phyloP scores from a whole-genome alignment of 306 rosid genomes.

The Lotus japonicus region DNA sequence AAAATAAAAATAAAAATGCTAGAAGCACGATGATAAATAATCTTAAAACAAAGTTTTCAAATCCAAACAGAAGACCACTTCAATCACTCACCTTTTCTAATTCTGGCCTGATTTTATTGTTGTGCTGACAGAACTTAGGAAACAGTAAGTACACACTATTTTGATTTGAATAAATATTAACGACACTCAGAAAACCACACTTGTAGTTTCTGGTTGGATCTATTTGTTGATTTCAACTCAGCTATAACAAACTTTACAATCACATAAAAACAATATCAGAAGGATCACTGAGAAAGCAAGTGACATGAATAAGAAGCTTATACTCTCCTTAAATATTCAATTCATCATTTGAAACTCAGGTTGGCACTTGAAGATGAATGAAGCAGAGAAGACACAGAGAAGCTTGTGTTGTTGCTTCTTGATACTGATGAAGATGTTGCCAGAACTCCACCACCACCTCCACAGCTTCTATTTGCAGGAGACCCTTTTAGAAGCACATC shows the following conservation, averaged over 20 bases:
- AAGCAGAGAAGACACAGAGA: slow-evolving; percentile 65
- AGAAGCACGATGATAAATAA: too few species aligned
- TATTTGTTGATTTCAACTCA: slow-evolving; percentile 30
- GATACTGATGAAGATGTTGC: slow-evolving; percentile 60
- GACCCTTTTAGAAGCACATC: slow-evolving; percentile 76
- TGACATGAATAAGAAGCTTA: slow-evolving; percentile 5
- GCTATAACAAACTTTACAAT: slow-evolving; percentile 28
- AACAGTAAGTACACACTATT: slow-evolving; percentile 18
- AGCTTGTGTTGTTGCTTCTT: slow-evolving; percentile 55
- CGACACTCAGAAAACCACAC: slow-evolving; percentile 21
- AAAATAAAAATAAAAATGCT: neutral
- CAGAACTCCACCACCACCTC: slow-evolving; percentile 27
- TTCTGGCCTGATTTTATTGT: slow-evolving; percentile 25
- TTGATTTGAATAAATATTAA: slow-evolving; percentile 19
- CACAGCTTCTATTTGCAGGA: slow-evolving; percentile 37
- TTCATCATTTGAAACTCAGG: slow-evolving; percentile 27
- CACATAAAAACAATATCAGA: slow-evolving; percentile 16
- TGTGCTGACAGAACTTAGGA: slow-evolving; percentile 10
- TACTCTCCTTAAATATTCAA: neutral
- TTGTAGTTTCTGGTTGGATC: slow-evolving; percentile 14
- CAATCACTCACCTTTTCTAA: neutral
- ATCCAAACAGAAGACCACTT: neutral
- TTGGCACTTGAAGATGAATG: slow-evolving; percentile 47
- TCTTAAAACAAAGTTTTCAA: neutral
- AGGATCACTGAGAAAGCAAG: slow-evolving; percentile 14